Evolutionary conservation across 495 filamentous ascomycete species (phyloP).

Genomic region (Talaromyces wortmannii): DNA sequence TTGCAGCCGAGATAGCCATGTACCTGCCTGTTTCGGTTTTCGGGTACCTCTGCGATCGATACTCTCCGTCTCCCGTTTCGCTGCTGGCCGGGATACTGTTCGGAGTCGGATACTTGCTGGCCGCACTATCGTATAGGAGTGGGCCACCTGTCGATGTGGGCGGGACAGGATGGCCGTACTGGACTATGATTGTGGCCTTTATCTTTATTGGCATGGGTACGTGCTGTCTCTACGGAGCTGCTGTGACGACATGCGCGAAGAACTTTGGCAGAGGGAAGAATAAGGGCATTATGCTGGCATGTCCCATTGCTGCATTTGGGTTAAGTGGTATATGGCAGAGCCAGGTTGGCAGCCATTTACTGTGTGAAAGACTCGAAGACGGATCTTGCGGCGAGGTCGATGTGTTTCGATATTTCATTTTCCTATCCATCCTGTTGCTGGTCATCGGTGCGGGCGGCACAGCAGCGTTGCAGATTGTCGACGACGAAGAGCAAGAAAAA

Average conservation of each 20-base stretch:
- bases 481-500: slow-evolving; percentile 51
- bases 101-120: slow-evolving; percentile 73
- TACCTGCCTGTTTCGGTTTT: slow-evolving; percentile 87
- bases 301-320: slow-evolving; percentile 89
- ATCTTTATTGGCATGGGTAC: slow-evolving; percentile 75
- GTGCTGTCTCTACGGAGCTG: slow-evolving; percentile 75
- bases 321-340: slow-evolving; percentile 92
- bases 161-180: slow-evolving; percentile 64
- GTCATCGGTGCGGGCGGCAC: slow-evolving; percentile 67
- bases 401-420: slow-evolving; percentile 80
- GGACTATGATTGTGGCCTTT: slow-evolving; percentile 79
- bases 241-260: slow-evolving; percentile 92
- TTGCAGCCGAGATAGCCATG: slow-evolving; percentile 75
- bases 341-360: slow-evolving; percentile 73
- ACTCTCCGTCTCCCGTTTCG: slow-evolving; percentile 68
- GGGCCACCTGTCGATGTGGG: slow-evolving; percentile 50
- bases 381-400: slow-evolving; percentile 71
- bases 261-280: slow-evolving; percentile 88
- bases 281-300: slow-evolving; percentile 79
- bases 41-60: slow-evolving; percentile 84
- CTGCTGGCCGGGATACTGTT: slow-evolving; percentile 67
- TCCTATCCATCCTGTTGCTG: slow-evolving; percentile 61
- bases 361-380: slow-evolving; percentile 57
- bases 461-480: slow-evolving; percentile 62
- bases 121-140: slow-evolving; percentile 67